Conservation (phyloP, 2,329 filamentous ascomycete genomes). For the Phoma sp. region DNA sequence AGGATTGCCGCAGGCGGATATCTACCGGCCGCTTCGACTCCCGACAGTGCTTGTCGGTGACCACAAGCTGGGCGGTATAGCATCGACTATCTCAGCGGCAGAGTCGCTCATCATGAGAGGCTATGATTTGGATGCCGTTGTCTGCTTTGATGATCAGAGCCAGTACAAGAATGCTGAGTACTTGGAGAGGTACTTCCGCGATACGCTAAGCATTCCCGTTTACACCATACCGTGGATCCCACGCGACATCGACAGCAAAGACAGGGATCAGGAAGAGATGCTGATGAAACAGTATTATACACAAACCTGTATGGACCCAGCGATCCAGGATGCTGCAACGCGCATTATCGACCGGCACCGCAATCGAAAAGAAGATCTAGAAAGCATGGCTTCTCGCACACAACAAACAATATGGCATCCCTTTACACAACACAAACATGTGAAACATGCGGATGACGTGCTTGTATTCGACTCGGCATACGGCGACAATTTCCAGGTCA, state of each 20-base stretch:
- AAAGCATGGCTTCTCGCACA: conserved; percentile 67
- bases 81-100: conserved; percentile 77
- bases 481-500: conserved; percentile 77
- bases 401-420: conserved; percentile 75
- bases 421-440: conserved; percentile 78
- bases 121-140: conserved; percentile 73
- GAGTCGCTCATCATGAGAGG: conserved; percentile 80
- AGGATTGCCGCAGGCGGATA: conserved; percentile 76
- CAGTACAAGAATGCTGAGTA: conserved; percentile 73
- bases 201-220: conserved; percentile 61
- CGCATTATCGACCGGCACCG: conserved; percentile 61
- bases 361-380: conserved; percentile 63
- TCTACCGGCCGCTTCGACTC: conserved; percentile 75
- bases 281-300: conserved; percentile 71
- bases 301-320: conserved; percentile 41
- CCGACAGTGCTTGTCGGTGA: conserved; percentile 79
- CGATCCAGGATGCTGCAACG: conserved; percentile 56
- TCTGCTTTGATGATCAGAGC: conserved; percentile 69
- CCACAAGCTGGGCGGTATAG: conserved; percentile 77
- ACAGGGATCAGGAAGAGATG: conserved; percentile 55
- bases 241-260: conserved; percentile 36
- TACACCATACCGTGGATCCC: conserved; percentile 67
- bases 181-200: conserved; percentile 68
- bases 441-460: conserved; percentile 66
- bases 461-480: conserved; percentile 80